Base-by-base conservation (phyloP, 1,284 basidiomycete species). In the Pascua sp. region DNA sequence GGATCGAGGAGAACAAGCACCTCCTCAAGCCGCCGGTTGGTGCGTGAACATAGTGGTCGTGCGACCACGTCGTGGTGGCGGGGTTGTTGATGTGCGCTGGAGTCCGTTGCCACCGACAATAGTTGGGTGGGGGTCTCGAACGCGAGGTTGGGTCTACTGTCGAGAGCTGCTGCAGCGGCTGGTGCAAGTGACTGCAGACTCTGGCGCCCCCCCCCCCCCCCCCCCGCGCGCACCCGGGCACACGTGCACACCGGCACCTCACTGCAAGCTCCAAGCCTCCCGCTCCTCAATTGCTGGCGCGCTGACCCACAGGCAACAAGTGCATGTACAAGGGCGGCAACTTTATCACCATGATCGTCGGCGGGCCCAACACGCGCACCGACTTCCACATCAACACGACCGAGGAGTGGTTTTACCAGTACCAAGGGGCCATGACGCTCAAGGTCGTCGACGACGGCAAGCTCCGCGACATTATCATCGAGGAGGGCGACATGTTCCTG, bases 331-430 rank as follows among this genome's bases (percentile, higher is more conserved):
- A 85, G 53, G 90, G 90, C 51, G 81, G 83, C 41, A 91, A 95
- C 72, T 92, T 89, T 69, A 84, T 89, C 49, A 85, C 92, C 43
- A 96, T 96, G 93, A 89, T 84, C 11, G 86, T 96, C 18, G 93
- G 93, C 13, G 93, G 92, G 0, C 93, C 92, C 0, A 97, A 97
- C 73, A 85, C 90, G 71, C 81, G 92, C 48, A 89, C 88, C 57
- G 92, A 97, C 74, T 96, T 91, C 70, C 92, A 96, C 76, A 79
- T 95, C 49, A 96, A 96, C 73, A 86, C 93, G 76, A 95, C 92
- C 3, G 91, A 96, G 81, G 93, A 96, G 78, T 96, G 91, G 91
- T 96, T 96, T 75, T 95, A 92, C 77, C 93, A 97, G 74, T 83
- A 93, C 80, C 90, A 92, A 74, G 91, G 91, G 1, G 85, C 83